phyloP scores from a whole-genome alignment of 176 grass and related monocot genomes.

The Avena eriantha region DNA sequence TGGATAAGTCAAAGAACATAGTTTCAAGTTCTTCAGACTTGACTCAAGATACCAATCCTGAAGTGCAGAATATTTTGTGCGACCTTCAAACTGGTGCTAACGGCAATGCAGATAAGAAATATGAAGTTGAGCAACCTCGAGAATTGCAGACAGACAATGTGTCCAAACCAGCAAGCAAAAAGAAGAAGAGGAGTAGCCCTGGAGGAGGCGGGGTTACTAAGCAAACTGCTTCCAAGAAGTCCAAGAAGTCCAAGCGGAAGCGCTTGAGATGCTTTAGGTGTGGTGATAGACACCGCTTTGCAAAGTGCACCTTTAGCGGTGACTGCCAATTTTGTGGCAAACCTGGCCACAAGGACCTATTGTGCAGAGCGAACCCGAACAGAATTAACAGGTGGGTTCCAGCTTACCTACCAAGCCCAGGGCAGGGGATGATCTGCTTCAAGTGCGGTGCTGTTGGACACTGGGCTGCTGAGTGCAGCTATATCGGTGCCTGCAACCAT shows the following conservation, averaged over 20 bases:
- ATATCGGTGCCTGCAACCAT: neutral
- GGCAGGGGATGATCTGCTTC: neutral
- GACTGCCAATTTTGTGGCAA: neutral
- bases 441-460: conserved; percentile 19
- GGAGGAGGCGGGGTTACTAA: neutral
- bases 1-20: conserved; percentile 29
- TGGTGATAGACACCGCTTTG: neutral
- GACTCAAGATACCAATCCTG: conserved; percentile 35
- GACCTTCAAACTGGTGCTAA: conserved; percentile 65
- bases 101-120: conserved; percentile 54
- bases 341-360: conserved; percentile 13
- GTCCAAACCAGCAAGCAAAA: conserved; percentile 42
- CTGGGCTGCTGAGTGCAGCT: neutral
- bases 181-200: neutral
- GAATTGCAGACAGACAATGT: conserved; percentile 54
- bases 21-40: conserved; percentile 49
- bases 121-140: conserved; percentile 54
- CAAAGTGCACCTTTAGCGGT: neutral
- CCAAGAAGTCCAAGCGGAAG: neutral
- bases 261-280: conserved; percentile 1
- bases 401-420: neutral
- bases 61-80: conserved; percentile 40
- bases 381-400: neutral
- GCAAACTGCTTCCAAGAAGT: conserved; percentile 1
- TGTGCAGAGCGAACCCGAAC: neutral